A percentile compares a stretch with the other conserved stretches of the same genome.
phyloP scores from a whole-genome alignment of 2,329 filamentous ascomycete species.

The Macrophomina phaseolina region DNA sequence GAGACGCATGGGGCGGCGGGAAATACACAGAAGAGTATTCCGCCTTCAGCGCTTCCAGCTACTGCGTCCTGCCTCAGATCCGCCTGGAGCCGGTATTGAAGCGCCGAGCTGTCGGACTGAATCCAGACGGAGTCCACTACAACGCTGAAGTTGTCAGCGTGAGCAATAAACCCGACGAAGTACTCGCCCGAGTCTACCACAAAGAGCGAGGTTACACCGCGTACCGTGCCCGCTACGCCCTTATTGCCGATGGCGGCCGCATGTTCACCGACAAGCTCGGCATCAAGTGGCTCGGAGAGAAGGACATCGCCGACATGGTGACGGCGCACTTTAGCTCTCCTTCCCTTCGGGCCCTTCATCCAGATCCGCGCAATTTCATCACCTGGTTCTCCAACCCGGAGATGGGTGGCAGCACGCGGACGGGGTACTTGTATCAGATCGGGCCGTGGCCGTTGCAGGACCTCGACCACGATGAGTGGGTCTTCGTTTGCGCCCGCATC shows the following conservation, averaged over 20 bases:
- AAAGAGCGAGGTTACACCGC: background rate
- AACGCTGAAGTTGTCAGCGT: conserved; percentile 36
- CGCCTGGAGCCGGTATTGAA: conserved; percentile 43
- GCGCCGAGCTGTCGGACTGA: conserved; percentile 37
- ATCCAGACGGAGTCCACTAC: conserved; percentile 37
- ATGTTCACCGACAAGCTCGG: conserved; percentile 38
- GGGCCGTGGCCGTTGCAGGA: conserved; percentile 38
- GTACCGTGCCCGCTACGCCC: conserved; percentile 36
- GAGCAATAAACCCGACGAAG: conserved; percentile 5
- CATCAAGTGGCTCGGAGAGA: conserved; percentile 39
- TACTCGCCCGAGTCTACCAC: conserved; percentile 31
- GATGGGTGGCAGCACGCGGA: conserved; percentile 41
- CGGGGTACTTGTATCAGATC: conserved; percentile 43
- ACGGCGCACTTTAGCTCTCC: conserved; percentile 41
- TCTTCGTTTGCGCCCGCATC: conserved; percentile 37
- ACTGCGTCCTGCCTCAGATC: conserved; percentile 43
- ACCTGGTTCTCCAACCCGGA: conserved; percentile 45
- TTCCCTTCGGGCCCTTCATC: conserved; percentile 34
- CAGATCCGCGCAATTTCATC: conserved; percentile 40
- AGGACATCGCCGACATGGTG: conserved; percentile 42
- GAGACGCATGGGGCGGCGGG: conserved; percentile 4
- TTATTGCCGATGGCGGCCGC: conserved; percentile 43
- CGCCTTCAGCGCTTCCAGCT: conserved; percentile 34
- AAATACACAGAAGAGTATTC: conserved; percentile 3
- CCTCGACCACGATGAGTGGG: conserved; percentile 37